Conservation (phyloP, 1,284 basidiomycete genomes). For the Naganishia sp. region DNA sequence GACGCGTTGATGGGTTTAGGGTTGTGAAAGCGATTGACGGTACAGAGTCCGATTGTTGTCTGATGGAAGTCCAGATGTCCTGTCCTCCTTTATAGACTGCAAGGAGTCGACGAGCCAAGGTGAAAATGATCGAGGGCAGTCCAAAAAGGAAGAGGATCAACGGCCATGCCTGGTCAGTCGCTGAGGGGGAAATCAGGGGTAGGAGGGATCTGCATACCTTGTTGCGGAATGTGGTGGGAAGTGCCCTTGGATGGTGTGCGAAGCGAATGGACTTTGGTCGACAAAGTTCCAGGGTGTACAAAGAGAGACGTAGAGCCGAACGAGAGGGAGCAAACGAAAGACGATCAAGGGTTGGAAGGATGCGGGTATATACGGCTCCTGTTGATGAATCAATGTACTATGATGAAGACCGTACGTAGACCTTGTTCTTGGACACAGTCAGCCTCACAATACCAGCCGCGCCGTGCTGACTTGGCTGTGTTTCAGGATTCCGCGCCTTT, state of each 20-base stretch:
- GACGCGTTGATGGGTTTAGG: slow-evolving; percentile 1
- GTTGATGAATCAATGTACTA: too few species aligned
- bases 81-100: slow-evolving; percentile 15
- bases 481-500: slow-evolving; percentile 9
- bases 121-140: too few species aligned
- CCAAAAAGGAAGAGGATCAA: background rate
- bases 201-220: slow-evolving; percentile 1
- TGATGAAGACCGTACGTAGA: background rate
- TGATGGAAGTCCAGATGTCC: background rate
- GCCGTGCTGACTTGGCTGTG: background rate
- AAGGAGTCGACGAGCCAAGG: background rate
- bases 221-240: background rate
- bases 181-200: too few species aligned
- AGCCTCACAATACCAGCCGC: too few species aligned
- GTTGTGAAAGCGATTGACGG: background rate
- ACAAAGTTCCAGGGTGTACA: slow-evolving; percentile 16
- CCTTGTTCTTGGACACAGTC: background rate
- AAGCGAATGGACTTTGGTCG: slow-evolving; percentile 24
- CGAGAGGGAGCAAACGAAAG: background rate
- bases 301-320: background rate
- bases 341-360: background rate
- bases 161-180: background rate
- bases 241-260: slow-evolving; percentile 11
- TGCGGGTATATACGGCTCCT: slow-evolving; percentile 9
- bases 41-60: slow-evolving; percentile 5